Conservation (phyloP, 805 yeast genomes). For the Sugiyamaella smithiae region DNA sequence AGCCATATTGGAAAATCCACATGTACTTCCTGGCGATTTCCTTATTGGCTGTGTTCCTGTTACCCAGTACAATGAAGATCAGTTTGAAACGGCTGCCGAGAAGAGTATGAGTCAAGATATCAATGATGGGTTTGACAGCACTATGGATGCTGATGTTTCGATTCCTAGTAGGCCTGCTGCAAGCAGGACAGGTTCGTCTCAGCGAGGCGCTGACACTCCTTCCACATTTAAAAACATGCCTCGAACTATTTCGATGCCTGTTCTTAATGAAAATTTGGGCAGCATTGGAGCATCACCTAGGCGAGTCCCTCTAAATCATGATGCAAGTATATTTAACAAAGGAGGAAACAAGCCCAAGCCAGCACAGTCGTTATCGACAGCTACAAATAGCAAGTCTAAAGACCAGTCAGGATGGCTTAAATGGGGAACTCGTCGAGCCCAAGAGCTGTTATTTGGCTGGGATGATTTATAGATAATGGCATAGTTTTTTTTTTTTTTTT, state of each 20-base stretch:
- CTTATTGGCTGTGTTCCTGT: constrained; percentile 70
- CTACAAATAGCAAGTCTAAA: not conserved
- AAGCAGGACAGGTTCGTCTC: not conserved
- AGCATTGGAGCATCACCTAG: constrained; percentile 10
- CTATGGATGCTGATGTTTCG: constrained; percentile 7
- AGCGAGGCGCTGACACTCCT: not conserved
- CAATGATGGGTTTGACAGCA: constrained; percentile 4
- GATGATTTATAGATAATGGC: constrained; percentile 36
- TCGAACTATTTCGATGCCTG: constrained; percentile 24
- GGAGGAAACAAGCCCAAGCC: constrained; percentile 13
- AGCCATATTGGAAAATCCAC: constrained; percentile 82
- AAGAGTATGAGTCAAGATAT: constrained; percentile 16
- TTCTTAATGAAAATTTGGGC: constrained; percentile 9
- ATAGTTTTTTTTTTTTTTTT: no score
- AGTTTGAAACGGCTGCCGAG: constrained; percentile 12
- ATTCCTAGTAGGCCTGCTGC: not conserved
- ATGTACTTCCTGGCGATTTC: constrained; percentile 58
- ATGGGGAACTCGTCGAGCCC: constrained; percentile 36
- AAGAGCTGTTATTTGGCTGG: constrained; percentile 56
- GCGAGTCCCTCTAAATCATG: constrained; percentile 22
- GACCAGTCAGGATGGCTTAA: constrained; percentile 31
- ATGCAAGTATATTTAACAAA: constrained; percentile 28
- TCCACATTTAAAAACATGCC: constrained; percentile 6
- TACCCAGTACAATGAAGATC: constrained; percentile 30
- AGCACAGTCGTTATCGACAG: not conserved